Percentiles rank a stretch among this genome's conserved stretches.
phyloP scores from a whole-genome alignment of 202 grass and related monocot genomes.

The Hordeum pubiflorum region DNA sequence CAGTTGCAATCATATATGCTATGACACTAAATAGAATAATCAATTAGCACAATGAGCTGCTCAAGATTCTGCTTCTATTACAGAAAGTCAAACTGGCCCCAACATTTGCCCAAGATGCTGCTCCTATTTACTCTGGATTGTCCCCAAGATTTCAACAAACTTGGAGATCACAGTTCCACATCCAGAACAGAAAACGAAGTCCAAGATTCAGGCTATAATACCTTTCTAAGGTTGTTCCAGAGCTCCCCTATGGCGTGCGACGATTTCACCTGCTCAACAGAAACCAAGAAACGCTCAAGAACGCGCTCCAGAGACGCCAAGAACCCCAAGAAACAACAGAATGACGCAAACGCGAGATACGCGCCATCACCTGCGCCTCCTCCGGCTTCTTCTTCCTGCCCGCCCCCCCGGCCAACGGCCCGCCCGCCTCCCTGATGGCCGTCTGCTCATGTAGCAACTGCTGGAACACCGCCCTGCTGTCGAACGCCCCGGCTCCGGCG shows the following conservation, averaged over 20 bases:
- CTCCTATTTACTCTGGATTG: too few species aligned
- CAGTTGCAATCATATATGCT: not conserved
- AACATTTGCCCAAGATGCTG: not conserved
- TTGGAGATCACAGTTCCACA: not conserved
- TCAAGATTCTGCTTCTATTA: not conserved
- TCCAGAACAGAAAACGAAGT: not conserved
- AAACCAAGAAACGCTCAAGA: constrained; percentile 19
- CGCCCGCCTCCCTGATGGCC: not conserved
- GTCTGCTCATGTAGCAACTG: not conserved
- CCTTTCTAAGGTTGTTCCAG: not conserved
- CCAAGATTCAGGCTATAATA: not conserved
- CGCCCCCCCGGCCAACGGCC: not conserved
- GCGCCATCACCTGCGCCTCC: not conserved
- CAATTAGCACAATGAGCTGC: not conserved
- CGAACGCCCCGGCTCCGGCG: not conserved
- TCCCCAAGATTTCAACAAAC: too few species aligned
- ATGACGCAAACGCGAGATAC: not conserved
- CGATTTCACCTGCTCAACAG: not conserved
- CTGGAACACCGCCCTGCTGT: not conserved
- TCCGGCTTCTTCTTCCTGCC: not conserved
- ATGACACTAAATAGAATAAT: not conserved
- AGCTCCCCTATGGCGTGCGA: not conserved
- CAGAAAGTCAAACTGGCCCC: not conserved
- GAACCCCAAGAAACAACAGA: not conserved
- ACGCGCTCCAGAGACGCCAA: not conserved